phyloP scores from a whole-genome alignment of 306 rosid genomes.

The Macrotyloma uniflorum region DNA sequence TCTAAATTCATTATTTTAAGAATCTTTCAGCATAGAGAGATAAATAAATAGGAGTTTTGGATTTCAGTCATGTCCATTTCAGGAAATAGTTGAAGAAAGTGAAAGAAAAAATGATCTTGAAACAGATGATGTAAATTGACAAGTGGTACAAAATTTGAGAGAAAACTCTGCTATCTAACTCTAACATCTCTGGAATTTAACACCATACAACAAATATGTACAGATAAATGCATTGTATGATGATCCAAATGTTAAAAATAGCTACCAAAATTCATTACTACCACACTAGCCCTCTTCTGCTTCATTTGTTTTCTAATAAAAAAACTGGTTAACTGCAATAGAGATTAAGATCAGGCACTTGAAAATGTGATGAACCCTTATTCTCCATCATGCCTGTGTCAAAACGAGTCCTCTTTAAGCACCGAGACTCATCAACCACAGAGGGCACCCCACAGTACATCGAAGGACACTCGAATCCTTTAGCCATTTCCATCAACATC shows the following conservation, averaged over 20 bases:
- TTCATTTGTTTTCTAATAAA: background rate
- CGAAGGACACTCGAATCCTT: constrained; percentile 52
- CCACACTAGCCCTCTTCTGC: background rate
- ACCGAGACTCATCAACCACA: constrained; percentile 37
- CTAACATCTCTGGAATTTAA: background rate
- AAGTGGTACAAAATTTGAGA: no score
- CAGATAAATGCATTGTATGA: background rate
- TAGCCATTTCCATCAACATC: constrained; percentile 73
- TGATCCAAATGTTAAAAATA: background rate
- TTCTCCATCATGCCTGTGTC: constrained; percentile 25
- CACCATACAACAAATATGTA: background rate
- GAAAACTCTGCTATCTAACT: background rate
- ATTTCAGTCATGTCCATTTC: no score
- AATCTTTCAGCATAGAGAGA: no score
- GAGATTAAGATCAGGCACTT: constrained; percentile 28
- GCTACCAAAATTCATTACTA: background rate
- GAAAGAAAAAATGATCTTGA: no score
- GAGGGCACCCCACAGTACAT: constrained; percentile 41
- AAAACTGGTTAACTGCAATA: background rate
- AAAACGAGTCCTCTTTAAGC: constrained; percentile 49
- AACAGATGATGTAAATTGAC: no score
- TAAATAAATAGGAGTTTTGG: no score
- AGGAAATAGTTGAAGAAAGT: no score
- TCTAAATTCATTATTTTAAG: no score
- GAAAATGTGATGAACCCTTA: constrained; percentile 34